Conservation (phyloP, 225 moss, liverwort and hornwort species). For the Ulota crispa region DNA sequence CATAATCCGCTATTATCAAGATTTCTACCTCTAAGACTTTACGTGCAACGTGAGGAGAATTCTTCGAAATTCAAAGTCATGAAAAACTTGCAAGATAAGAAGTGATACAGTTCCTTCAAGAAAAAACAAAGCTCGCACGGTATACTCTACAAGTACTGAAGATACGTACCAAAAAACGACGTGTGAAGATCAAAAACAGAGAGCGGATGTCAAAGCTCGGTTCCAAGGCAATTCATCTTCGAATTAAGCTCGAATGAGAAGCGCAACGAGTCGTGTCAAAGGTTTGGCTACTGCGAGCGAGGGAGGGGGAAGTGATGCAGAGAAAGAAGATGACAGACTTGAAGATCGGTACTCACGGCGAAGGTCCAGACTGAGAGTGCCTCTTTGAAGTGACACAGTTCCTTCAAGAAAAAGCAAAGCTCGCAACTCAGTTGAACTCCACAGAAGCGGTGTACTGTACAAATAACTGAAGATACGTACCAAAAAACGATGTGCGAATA, state of each 20-base stretch:
- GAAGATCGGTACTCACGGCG: not conserved
- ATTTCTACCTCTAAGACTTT: not conserved
- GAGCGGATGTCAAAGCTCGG: not conserved
- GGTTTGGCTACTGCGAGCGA: not conserved
- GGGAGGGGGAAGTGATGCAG: not conserved
- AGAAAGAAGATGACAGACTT: not conserved
- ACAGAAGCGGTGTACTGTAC: not conserved
- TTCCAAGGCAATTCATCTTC: not conserved
- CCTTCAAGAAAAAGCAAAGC: too few relatives aligned
- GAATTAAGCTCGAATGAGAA: not conserved
- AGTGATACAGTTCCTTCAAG: slow-evolving; percentile 4
- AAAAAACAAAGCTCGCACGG: not conserved
- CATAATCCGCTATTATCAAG: not conserved
- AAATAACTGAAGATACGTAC: not conserved
- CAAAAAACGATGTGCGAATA: not conserved
- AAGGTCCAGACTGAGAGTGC: not conserved
- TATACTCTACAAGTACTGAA: not conserved
- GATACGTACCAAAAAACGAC: not conserved
- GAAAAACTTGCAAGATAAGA: not conserved
- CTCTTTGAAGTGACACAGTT: too few relatives aligned
- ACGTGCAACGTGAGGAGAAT: not conserved
- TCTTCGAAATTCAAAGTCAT: not conserved
- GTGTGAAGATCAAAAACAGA: too few relatives aligned
- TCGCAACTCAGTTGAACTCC: not conserved
- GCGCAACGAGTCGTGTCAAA: not conserved